phyloP scores from a whole-genome alignment of 1,284 basidiomycete species.

The Fomes fomentarius region DNA sequence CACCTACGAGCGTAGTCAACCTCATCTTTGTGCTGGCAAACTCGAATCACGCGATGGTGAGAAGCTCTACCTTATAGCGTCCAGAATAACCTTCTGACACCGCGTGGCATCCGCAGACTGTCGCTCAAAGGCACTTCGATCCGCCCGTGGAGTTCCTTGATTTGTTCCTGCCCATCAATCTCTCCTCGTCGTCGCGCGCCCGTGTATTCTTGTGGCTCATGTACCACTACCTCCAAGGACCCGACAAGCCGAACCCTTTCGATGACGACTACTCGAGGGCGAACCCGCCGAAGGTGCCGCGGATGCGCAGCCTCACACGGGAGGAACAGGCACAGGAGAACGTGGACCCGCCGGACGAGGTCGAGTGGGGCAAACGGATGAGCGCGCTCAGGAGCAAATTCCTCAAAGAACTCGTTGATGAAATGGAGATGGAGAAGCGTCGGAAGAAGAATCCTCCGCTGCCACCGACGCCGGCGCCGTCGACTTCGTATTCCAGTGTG shows the following conservation, averaged over 20 bases:
- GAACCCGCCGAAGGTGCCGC: slow-evolving; percentile 43
- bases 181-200: slow-evolving; percentile 73
- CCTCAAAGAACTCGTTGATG: slow-evolving; percentile 43
- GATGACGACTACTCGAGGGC: slow-evolving; percentile 42
- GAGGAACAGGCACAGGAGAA: slow-evolving; percentile 44
- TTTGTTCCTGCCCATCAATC: slow-evolving; percentile 75
- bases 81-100: slow-evolving; percentile 13
- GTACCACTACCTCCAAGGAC: slow-evolving; percentile 52
- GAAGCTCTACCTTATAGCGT: slow-evolving; percentile 6
- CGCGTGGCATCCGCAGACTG: slow-evolving; percentile 47
- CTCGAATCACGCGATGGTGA: slow-evolving; percentile 34
- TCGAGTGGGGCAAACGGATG: slow-evolving; percentile 46
- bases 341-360: slow-evolving; percentile 43
- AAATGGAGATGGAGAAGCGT: slow-evolving; percentile 38
- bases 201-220: slow-evolving; percentile 65
- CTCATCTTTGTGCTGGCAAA: slow-evolving; percentile 74
- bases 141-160: slow-evolving; percentile 77
- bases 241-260: slow-evolving; percentile 44
- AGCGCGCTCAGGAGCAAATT: slow-evolving; percentile 42
- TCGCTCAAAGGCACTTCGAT: slow-evolving; percentile 76
- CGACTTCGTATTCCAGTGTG: slow-evolving; percentile 32
- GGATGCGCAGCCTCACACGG: slow-evolving; percentile 36
- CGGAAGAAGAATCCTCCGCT: slow-evolving; percentile 31
- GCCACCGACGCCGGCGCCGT: slow-evolving; percentile 19
- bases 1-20: slow-evolving; percentile 82